Conservation (phyloP, 306 rosid genomes). For the Mucuna pruriens region DNA sequence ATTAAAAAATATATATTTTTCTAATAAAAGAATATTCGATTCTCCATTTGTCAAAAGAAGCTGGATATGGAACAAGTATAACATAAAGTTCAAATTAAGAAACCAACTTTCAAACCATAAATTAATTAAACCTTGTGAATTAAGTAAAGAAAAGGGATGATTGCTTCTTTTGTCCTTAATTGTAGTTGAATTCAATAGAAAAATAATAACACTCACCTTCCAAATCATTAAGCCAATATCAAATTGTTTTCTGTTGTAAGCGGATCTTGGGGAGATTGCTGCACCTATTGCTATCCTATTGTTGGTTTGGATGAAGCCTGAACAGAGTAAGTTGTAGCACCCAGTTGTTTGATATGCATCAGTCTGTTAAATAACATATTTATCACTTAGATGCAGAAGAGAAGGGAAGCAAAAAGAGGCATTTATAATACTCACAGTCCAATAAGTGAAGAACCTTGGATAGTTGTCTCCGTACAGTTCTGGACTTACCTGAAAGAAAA, state of each 20-base stretch:
- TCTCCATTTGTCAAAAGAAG: not conserved
- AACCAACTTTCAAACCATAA: slow-evolving; percentile 27
- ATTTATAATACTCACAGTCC: slow-evolving; percentile 77
- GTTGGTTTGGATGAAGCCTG: slow-evolving; percentile 95
- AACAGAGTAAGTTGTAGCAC: slow-evolving; percentile 94
- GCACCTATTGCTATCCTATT: slow-evolving; percentile 96
- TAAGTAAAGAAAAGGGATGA: slow-evolving; percentile 19
- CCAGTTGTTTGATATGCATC: slow-evolving; percentile 99
- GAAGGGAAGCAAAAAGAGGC: not conserved
- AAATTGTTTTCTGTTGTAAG: slow-evolving; percentile 76
- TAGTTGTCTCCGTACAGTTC: slow-evolving; percentile 91
- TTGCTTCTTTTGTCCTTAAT: slow-evolving; percentile 12
- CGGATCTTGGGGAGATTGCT: slow-evolving; percentile 93
- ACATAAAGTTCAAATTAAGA: not conserved
- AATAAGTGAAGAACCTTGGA: slow-evolving; percentile 95
- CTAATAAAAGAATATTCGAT: too few species aligned
- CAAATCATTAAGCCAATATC: slow-evolving; percentile 95
- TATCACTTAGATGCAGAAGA: not conserved
- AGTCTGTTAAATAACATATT: slow-evolving; percentile 52
- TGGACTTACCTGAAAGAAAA: slow-evolving; percentile 81
- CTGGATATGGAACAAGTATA: not conserved
- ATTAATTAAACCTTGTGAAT: not conserved
- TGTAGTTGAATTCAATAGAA: slow-evolving; percentile 24
- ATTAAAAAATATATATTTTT: too few species aligned
- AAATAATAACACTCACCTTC: slow-evolving; percentile 67